Percentiles rank a stretch among this genome's conserved stretches.
These are phyloP conservation scores for Collybia sp. DNA, from an alignment of 768 basidiomycete genomes.

Conservation along the genomic window DNA sequence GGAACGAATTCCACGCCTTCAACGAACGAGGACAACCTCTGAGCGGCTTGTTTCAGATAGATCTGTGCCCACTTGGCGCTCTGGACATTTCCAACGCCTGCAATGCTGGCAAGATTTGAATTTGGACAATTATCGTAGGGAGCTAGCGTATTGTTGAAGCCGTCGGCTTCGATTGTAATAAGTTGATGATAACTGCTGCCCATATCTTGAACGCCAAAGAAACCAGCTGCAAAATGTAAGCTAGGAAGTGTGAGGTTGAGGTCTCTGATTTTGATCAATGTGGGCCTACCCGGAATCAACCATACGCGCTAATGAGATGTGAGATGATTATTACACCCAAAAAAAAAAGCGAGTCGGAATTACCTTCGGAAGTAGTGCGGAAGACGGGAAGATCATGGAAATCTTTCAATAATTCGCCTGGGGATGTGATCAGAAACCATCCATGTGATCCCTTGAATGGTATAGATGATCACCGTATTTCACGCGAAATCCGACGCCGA, in stretches of 20 bases:
- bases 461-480: conserved; percentile 48
- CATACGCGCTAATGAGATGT: conserved; percentile 41
- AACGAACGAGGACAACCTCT: conserved; percentile 45
- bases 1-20: conserved; percentile 47
- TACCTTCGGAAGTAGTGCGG: conserved; percentile 55
- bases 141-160: conserved; percentile 67
- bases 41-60: conserved; percentile 55
- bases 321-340: not conserved
- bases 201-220: conserved; percentile 51
- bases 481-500: conserved; percentile 54
- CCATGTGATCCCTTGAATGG: conserved; percentile 25
- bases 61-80: conserved; percentile 51
- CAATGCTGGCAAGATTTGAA: conserved; percentile 34
- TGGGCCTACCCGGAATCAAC: conserved; percentile 37
- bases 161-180: conserved; percentile 51
- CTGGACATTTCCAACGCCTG: conserved; percentile 34
- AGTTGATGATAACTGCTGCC: conserved; percentile 53
- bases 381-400: conserved; percentile 55
- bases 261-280: not conserved
- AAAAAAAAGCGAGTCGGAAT: conserved; percentile 1
- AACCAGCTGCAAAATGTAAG: conserved; percentile 50
- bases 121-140: conserved; percentile 68
- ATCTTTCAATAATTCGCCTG: conserved; percentile 31
- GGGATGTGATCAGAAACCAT: conserved; percentile 1
- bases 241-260: conserved; percentile 12